These are phyloP conservation scores for Xylona heveae DNA, from an alignment of 495 filamentous ascomycete genomes.

Conservation along the genomic window DNA sequence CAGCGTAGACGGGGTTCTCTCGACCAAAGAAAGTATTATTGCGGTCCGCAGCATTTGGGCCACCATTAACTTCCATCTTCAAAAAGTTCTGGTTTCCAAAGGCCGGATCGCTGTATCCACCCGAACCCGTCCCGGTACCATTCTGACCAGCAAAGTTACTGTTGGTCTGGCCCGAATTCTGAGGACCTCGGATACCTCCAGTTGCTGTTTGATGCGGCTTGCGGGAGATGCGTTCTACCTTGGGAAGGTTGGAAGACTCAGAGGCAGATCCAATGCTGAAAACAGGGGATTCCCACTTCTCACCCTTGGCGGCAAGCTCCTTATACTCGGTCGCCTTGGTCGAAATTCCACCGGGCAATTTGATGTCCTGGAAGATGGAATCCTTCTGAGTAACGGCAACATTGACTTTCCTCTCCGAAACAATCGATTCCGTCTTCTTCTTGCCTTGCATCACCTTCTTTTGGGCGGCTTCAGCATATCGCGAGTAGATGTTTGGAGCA, in stretches of 20 bases:
- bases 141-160: slow-evolving; percentile 1
- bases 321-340: slow-evolving; percentile 91
- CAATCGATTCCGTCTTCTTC: slow-evolving; percentile 38
- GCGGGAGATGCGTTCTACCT: slow-evolving; percentile 36
- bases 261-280: slow-evolving; percentile 72
- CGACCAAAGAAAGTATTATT: too few species aligned
- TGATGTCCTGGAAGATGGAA: slow-evolving; percentile 73
- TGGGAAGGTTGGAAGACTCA: slow-evolving; percentile 48
- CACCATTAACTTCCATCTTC: too few species aligned
- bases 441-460: slow-evolving; percentile 51
- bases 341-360: slow-evolving; percentile 75
- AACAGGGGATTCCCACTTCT: slow-evolving; percentile 86
- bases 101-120: slow-evolving; percentile 8
- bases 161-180: slow-evolving; percentile 11
- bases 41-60: too few species aligned
- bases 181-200: slow-evolving; percentile 17
- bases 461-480: slow-evolving; percentile 59
- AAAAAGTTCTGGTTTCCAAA: too few species aligned
- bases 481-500: slow-evolving; percentile 64
- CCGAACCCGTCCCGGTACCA: neutral
- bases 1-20: too few species aligned
- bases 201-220: slow-evolving; percentile 33
- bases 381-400: slow-evolving; percentile 76
- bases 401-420: slow-evolving; percentile 62
- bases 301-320: slow-evolving; percentile 67